Evolutionary conservation across 208 protist genomes (phyloP), one percentile per base, ranked within the genome.

Genomic region (Leishmania lainsoni): DNA sequence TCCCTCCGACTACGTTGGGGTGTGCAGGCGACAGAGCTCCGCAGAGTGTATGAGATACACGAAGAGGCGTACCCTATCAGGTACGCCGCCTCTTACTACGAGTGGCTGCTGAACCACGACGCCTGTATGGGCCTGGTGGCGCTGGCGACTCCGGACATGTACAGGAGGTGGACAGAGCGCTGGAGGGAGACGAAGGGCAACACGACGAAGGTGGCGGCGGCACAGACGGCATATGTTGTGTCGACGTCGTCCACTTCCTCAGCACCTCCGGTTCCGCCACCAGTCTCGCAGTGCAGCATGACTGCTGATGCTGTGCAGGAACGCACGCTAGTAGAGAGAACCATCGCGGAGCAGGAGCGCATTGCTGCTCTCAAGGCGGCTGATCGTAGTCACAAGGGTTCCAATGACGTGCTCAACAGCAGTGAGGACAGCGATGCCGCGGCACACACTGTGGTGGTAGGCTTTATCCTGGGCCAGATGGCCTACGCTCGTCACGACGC

Each of bases 1-100:
- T 63, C 54, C 3, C 48, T 97, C 42, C 83, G 87, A 49, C 79
- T 95, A 61, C 92, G 91, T n/a, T 97, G 94, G 91, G 87, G 90
- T 61, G 80, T 94, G 51, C 54, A 86, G 39, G 48, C 84, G 45
- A 35, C 29, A 8, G 90, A 96, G 45, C 79, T 96, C 16, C 76
- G 81, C 5, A 66, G 61, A 29, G 12, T 97, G 35, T 83, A 84
- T 81, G 73, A 52, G 10, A 83, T 97, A 63, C 92, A 96, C 78
- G 85, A 92, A 51, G 69, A 85, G 14, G 78, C 83, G 69, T 96
- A 96, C 71, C 89, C 92, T 20, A 54, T 94, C 16, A 81, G 75
- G 68, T 97, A 94, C 85, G 63, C 82, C 14, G 59, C 59, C 0
- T 75, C 74, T 3, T 94, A 91, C 81, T 97, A 97, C 80, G 29